Evolutionary conservation across 75 land plant species (phyloP).

Genomic region (Cupressus sempervirens): DNA sequence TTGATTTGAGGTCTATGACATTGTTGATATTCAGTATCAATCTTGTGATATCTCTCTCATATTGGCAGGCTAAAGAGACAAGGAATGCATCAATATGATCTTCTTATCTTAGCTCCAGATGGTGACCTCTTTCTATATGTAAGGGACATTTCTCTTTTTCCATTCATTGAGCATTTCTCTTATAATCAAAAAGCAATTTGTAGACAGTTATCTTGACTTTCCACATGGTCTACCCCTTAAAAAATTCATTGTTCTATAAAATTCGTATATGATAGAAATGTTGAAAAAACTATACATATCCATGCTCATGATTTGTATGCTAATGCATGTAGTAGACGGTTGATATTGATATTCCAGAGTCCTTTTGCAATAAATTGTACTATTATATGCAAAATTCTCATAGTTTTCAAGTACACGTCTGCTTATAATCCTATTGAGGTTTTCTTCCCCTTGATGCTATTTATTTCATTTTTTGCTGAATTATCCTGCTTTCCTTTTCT

Average conservation of each 20-base stretch:
- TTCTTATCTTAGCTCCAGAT: slow-evolving; percentile 56
- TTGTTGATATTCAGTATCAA: neutral
- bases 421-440: too few relatives aligned
- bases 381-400: neutral
- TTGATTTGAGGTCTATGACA: neutral
- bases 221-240: neutral
- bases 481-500: neutral
- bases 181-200: neutral
- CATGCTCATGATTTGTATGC: neutral
- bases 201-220: neutral
- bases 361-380: neutral
- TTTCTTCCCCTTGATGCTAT: neutral
- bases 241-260: neutral
- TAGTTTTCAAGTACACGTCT: too few relatives aligned
- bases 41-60: slow-evolving; percentile 4
- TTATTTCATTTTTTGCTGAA: neutral
- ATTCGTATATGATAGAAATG: neutral
- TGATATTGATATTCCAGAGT: too few relatives aligned
- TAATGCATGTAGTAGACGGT: too few relatives aligned
- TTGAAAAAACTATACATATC: neutral
- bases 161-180: neutral
- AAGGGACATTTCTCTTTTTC: slow-evolving; percentile 22
- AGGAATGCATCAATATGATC: slow-evolving; percentile 43
- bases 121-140: slow-evolving; percentile 70
- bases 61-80: slow-evolving; percentile 51